These are phyloP conservation scores for Suillus alpinus DNA, from an alignment of 768 basidiomycete species.

Conservation along the genomic window DNA sequence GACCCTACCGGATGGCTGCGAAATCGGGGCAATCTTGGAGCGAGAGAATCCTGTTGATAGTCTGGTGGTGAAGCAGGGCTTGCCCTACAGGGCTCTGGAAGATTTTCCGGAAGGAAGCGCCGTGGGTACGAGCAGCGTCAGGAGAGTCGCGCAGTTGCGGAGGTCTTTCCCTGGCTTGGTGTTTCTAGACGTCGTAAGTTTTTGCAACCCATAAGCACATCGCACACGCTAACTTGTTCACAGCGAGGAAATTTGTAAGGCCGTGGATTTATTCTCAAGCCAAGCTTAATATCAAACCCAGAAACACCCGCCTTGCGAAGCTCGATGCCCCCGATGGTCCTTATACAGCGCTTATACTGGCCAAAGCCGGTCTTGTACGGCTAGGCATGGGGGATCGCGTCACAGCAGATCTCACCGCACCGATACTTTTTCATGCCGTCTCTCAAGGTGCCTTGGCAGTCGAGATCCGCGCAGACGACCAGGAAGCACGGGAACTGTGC, in stretches of 20 bases:
- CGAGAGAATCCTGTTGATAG: slow-evolving; percentile 89
- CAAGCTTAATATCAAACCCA: slow-evolving; percentile 27
- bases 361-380: slow-evolving; percentile 88
- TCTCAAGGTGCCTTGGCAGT: slow-evolving; percentile 91
- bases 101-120: slow-evolving; percentile 87
- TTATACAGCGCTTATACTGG: slow-evolving; percentile 88
- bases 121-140: slow-evolving; percentile 94
- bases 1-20: slow-evolving; percentile 76
- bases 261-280: slow-evolving; percentile 1
- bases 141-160: slow-evolving; percentile 87
- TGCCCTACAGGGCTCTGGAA: slow-evolving; percentile 64
- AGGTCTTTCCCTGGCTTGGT: slow-evolving; percentile 70
- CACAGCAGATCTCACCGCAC: slow-evolving; percentile 69
- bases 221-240: neutral
- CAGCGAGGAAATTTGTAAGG: slow-evolving; percentile 88
- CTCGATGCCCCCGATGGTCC: slow-evolving; percentile 80
- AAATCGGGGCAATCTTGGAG: slow-evolving; percentile 80
- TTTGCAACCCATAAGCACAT: neutral
- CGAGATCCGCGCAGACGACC: slow-evolving; percentile 75
- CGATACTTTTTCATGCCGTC: slow-evolving; percentile 82
- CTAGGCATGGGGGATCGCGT: slow-evolving; percentile 72
- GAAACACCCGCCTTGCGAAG: slow-evolving; percentile 89
- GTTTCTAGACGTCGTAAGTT: slow-evolving; percentile 86
- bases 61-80: slow-evolving; percentile 78
- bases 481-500: slow-evolving; percentile 60